Evolutionary conservation across 1,139 yeast genomes (phyloP).

Genomic region (Yamadazyma diospyri): DNA sequence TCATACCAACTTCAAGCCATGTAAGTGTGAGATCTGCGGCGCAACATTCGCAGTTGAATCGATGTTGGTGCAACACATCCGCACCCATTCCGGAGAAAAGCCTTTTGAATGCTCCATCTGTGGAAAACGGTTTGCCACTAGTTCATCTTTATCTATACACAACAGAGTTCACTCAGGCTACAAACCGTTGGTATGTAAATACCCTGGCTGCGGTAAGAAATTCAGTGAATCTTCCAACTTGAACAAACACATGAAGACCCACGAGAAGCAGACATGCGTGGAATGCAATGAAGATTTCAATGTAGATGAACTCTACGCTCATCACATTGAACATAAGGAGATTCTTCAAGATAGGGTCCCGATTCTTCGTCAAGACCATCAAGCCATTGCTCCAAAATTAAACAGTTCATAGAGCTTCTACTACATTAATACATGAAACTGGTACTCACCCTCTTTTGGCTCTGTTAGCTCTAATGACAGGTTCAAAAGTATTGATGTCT

Average conservation of each 20-base stretch:
- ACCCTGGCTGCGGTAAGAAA: slow-evolving; percentile 77
- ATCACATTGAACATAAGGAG: slow-evolving; percentile 38
- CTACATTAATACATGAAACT: too few relatives aligned
- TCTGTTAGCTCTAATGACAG: too few relatives aligned
- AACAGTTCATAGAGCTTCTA: too few relatives aligned
- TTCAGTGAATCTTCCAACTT: slow-evolving; percentile 88
- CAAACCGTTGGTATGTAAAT: slow-evolving; percentile 77
- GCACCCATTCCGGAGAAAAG: slow-evolving; percentile 86
- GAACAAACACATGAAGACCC: slow-evolving; percentile 81
- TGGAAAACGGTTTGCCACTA: slow-evolving; percentile 51
- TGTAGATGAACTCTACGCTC: too few relatives aligned
- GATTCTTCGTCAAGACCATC: slow-evolving; percentile 1
- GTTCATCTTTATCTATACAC: slow-evolving; percentile 53
- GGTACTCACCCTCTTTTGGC: too few relatives aligned
- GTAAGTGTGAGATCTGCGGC: slow-evolving; percentile 63
- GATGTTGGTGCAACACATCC: slow-evolving; percentile 67
- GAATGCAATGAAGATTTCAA: slow-evolving; percentile 52
- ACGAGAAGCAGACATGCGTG: slow-evolving; percentile 49
- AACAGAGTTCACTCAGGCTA: slow-evolving; percentile 56
- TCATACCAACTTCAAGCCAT: slow-evolving; percentile 83
- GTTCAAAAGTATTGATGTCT: too few relatives aligned
- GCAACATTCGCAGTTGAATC: slow-evolving; percentile 66
- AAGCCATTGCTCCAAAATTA: background rate
- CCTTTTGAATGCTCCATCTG: slow-evolving; percentile 49
- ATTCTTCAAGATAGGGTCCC: too few relatives aligned